Evolutionary conservation across 106 monocot genomes (phyloP), one percentile per base, ranked within the genome.

Genomic region (Xerophyta viscosa): DNA sequence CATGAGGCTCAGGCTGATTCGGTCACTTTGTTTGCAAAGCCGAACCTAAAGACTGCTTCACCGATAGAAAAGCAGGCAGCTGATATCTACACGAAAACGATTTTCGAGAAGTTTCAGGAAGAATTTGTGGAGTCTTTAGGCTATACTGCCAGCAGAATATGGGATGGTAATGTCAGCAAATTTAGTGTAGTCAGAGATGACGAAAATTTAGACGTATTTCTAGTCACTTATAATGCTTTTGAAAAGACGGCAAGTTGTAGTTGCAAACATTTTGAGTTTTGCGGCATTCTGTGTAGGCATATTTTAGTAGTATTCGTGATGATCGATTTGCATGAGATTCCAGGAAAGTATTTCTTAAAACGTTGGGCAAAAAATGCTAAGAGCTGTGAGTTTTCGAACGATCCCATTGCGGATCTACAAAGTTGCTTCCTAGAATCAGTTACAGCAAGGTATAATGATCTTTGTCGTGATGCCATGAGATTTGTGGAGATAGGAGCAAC

Each of bases 81-180:
- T 5, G 62, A 62, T 27, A 60, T 78, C 31, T 94, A 88, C 61
- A 88, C 93, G 41, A 78, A 63, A 37, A 59, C 75, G 4, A 66
- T 84, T 0, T 94, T 94, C 52, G 69, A 69, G 12, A 84, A 75
- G 58, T 94, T 94, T 71, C 93, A 94, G 57, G 88, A 84, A 31
- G 93, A 94, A 59, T 94, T 94, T 65, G 81, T 84, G 5, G 77
- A 94, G 56, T 94, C 88, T n/a, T 61, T 94, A 47, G 93, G 84
- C 27, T 94, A 81, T 55, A 72, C 57, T 62, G 81, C 75, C 31
- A 68, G 72, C 29, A 94, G 81, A 65, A 77, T 88, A 26, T 77
- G 75, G 62, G 81, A 84, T 70, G 88, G 84, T 0, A 25, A 46
- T 8, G 29, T 66, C 28, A 66, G 63, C 71, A 78, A 81, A 62